Evolutionary conservation across 495 filamentous ascomycete species (phyloP).

Genomic region (Hypoxylon lenormandii): DNA sequence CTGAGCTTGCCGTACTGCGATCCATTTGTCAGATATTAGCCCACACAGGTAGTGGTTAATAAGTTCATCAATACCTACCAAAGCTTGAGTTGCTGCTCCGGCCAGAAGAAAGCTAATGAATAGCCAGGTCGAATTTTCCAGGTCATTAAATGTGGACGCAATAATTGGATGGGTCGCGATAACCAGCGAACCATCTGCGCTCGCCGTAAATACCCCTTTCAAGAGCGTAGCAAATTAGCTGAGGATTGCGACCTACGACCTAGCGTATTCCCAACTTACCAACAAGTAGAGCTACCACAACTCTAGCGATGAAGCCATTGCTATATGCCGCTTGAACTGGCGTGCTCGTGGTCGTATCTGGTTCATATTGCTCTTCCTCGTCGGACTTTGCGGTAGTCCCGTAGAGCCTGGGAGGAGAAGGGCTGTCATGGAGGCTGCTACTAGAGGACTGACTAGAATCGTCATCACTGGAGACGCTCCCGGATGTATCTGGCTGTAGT

Average conservation of each 20-base stretch:
- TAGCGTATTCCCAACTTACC: slow-evolving; percentile 11
- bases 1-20: slow-evolving; percentile 62
- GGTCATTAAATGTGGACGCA: slow-evolving; percentile 73
- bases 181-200: slow-evolving; percentile 71
- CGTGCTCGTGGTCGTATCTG: neutral
- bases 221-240: neutral
- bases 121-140: slow-evolving; percentile 74
- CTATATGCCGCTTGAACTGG: slow-evolving; percentile 15
- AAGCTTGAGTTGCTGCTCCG: slow-evolving; percentile 68
- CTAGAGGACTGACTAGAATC: slow-evolving; percentile 10
- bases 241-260: neutral
- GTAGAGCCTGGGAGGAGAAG: slow-evolving; percentile 12
- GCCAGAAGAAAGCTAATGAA: slow-evolving; percentile 73
- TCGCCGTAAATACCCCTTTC: slow-evolving; percentile 72
- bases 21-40: slow-evolving; percentile 4
- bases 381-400: slow-evolving; percentile 18
- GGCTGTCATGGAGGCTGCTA: slow-evolving; percentile 7
- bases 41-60: neutral
- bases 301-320: slow-evolving; percentile 32
- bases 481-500: slow-evolving; percentile 1
- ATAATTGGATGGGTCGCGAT: slow-evolving; percentile 72
- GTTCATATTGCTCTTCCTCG: slow-evolving; percentile 23
- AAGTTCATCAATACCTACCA: slow-evolving; percentile 55
- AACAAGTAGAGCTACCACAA: slow-evolving; percentile 34
- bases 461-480: neutral